These are phyloP conservation scores for Geosiphon pyriformis DNA, from an alignment of 192 early-diverging fungal genomes.

Conservation along the genomic window DNA sequence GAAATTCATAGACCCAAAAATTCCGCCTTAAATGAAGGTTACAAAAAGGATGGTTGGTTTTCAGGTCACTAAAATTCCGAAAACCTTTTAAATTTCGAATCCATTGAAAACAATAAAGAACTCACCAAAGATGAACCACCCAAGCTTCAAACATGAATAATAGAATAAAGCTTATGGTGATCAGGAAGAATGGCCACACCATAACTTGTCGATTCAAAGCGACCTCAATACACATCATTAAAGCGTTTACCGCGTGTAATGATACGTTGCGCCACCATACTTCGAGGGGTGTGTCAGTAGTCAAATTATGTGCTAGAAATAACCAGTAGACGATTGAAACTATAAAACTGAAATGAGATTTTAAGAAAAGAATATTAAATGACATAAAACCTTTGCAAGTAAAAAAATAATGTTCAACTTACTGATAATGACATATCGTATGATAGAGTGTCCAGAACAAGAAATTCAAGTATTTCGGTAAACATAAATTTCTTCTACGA, in stretches of 20 bases:
- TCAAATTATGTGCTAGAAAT: background rate
- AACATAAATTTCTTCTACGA: background rate
- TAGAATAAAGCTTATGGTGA: slow-evolving; percentile 6
- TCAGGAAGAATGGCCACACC: background rate
- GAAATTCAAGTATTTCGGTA: slow-evolving; percentile 2
- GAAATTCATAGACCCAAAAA: slow-evolving; percentile 33
- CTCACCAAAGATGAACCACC: slow-evolving; percentile 30
- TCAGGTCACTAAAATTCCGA: too few relatives aligned
- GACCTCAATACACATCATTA: background rate
- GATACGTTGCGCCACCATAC: slow-evolving; percentile 1
- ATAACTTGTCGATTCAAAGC: background rate
- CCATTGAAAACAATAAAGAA: too few relatives aligned
- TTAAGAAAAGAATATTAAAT: too few relatives aligned
- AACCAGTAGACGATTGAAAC: slow-evolving; percentile 2
- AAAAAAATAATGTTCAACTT: background rate
- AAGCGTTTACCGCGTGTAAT: background rate
- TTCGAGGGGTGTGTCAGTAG: background rate
- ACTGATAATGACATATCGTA: background rate
- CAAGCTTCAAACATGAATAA: slow-evolving; percentile 32
- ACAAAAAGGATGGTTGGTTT: too few relatives aligned
- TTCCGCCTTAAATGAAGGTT: too few relatives aligned
- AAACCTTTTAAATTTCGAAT: too few relatives aligned
- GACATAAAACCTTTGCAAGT: too few relatives aligned
- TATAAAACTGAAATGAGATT: background rate
- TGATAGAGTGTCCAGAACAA: background rate